phyloP scores from a whole-genome alignment of 176 grass and related monocot species.

The Musa itinerans region DNA sequence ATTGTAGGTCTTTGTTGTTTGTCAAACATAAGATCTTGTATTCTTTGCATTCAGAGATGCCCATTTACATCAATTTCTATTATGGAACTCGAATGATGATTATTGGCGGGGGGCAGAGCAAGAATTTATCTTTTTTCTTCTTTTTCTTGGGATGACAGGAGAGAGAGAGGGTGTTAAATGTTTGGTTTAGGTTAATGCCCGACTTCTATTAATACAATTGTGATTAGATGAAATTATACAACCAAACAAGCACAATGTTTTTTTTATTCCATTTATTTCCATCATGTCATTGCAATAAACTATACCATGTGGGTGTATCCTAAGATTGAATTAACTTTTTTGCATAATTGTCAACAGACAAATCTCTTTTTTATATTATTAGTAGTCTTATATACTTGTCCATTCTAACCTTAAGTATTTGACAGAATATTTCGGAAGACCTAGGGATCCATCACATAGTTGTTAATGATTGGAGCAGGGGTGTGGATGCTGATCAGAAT shows the following conservation, averaged over 20 bases:
- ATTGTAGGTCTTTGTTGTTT: too few relatives aligned
- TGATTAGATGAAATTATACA: neutral
- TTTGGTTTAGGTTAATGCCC: neutral
- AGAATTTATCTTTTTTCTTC: neutral
- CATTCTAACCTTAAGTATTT: conserved; percentile 8
- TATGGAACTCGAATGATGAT: neutral
- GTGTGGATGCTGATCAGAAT: conserved; percentile 78
- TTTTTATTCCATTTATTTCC: too few relatives aligned
- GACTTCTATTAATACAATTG: too few relatives aligned
- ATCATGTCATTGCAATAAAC: too few relatives aligned
- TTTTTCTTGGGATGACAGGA: neutral
- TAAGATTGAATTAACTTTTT: too few relatives aligned
- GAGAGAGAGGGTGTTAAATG: neutral
- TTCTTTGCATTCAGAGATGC: neutral
- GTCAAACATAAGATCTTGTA: too few relatives aligned
- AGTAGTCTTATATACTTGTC: neutral
- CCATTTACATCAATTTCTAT: neutral
- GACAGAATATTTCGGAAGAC: conserved; percentile 55
- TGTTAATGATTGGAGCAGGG: conserved; percentile 76
- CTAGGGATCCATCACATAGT: conserved; percentile 95
- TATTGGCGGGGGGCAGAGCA: neutral
- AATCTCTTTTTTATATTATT: neutral
- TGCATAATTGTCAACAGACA: neutral
- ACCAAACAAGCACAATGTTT: neutral
- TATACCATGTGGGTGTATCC: too few relatives aligned